Percentiles rank a stretch among this genome's conserved stretches.
Evolutionary conservation across 495 filamentous ascomycete species (phyloP).

Genomic region (Stereocaulon alpinum): DNA sequence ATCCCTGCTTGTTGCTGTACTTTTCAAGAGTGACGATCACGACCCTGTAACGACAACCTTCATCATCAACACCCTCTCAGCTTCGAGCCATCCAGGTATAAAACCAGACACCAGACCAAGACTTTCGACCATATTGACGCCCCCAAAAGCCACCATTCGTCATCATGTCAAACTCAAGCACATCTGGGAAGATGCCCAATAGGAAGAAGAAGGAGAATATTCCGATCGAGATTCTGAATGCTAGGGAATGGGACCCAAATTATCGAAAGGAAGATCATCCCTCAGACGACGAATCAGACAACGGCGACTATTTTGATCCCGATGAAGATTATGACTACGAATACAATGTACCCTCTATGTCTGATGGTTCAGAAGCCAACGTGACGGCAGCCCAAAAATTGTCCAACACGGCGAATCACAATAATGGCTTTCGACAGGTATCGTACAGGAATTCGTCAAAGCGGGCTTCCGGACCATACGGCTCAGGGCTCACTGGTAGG

Average conservation of each 20-base stretch:
- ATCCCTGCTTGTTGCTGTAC: too few species aligned
- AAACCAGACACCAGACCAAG: too few species aligned
- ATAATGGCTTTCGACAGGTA: neutral
- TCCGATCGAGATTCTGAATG: constrained; percentile 11
- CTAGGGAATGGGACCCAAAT: constrained; percentile 9
- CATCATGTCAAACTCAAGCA: neutral
- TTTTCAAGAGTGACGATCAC: too few species aligned
- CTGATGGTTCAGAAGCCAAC: neutral
- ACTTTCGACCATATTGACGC: too few species aligned
- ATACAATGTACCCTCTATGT: neutral
- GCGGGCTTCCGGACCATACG: neutral
- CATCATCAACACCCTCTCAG: too few species aligned
- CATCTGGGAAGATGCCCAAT: neutral
- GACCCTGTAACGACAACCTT: too few species aligned
- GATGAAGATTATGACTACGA: neutral
- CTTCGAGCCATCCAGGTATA: too few species aligned
- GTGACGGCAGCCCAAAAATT: neutral
- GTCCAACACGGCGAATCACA: neutral
- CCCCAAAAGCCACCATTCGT: too few species aligned
- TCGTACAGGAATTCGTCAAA: neutral
- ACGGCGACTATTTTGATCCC: neutral
- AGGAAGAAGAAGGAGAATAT: constrained; percentile 7
- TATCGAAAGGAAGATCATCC: neutral
- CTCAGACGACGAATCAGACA: neutral
- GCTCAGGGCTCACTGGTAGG: neutral